Conservation (phyloP, 768 basidiomycete genomes). For the Lentinula guzmanii region DNA sequence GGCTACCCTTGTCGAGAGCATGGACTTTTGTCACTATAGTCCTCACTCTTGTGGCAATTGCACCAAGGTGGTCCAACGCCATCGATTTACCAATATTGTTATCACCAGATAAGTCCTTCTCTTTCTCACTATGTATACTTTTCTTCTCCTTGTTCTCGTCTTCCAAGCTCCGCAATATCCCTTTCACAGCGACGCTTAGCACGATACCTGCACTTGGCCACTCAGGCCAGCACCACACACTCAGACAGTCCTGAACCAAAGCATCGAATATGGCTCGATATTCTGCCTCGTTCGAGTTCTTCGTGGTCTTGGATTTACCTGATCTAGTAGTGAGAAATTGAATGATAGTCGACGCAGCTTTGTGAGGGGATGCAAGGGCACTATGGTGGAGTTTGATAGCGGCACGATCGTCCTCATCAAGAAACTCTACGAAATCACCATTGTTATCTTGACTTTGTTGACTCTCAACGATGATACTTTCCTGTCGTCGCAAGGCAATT, state of each 20-base stretch:
- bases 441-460: conserved; percentile 15
- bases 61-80: conserved; percentile 89
- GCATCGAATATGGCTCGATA: conserved; percentile 92
- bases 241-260: conserved; percentile 80
- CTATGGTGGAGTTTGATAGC: conserved; percentile 67
- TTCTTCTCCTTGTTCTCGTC: neutral
- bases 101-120: conserved; percentile 54
- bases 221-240: conserved; percentile 91
- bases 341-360: conserved; percentile 80
- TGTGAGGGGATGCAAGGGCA: conserved; percentile 76
- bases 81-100: conserved; percentile 83
- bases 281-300: conserved; percentile 91
- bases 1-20: conserved; percentile 15
- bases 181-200: conserved; percentile 72
- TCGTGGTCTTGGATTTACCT: conserved; percentile 81
- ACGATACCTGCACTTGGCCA: conserved; percentile 92
- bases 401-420: conserved; percentile 67
- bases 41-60: conserved; percentile 82
- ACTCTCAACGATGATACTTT: conserved; percentile 45
- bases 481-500: conserved; percentile 56
- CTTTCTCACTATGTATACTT: conserved; percentile 70
- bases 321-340: conserved; percentile 75
- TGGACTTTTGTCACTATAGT: conserved; percentile 46
- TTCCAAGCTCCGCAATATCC: conserved; percentile 56
- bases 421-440: conserved; percentile 26